Base-by-base conservation (phyloP, 352 stramenopile genomes). In the Phytopythium ostracodes region DNA sequence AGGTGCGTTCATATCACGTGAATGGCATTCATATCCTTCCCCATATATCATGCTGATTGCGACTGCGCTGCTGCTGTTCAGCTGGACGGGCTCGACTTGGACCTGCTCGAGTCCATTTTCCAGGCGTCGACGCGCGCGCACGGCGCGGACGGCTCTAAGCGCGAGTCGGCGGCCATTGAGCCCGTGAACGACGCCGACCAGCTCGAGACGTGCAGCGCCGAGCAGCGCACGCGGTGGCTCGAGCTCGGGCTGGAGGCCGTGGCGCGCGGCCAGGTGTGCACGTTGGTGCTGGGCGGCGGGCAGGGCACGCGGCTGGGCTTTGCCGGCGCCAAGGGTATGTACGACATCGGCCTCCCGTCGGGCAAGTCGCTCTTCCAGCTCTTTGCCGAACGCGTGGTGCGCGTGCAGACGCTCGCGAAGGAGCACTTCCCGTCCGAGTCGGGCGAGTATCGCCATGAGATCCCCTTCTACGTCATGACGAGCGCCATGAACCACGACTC, bases 241-340 rank as follows among this genome's bases (percentile, higher is more conserved):
- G 33, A 64, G 31, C 66, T 63, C 6, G 91, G 88, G 1, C 73
- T 96, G 1, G 70, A 96, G 20, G 95, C 94, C 8, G 92, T 99
- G 22, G 57, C 55, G 44, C 62, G 80, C 8, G 86, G 91, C 20
- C 44, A 98, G 68, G 91, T 99, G 6, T 96, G 94, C n/a, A 90
- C 95, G 50, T 63, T 99, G 22, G 80, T 99, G 4, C 74, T 99
- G 53, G 83, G 83, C 42, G 97, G 97, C 40, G 96, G 97, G 27
- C 96, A 99, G 76, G 97, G 97, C 60, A 99, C 97, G 25, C 86
- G 97, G 14, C 76, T 99, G n/a, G 97, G 97, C 49, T 99, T 98
- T 77, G 64, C 91, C 33, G 91, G 93, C 0, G 94, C 97, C 24
- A 99, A 99, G 74, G 96, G 96, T 49, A 89, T 96, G 73, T 98